Conservation (phyloP, 345 rosid genomes). For the Eutrema heterophyllum region DNA sequence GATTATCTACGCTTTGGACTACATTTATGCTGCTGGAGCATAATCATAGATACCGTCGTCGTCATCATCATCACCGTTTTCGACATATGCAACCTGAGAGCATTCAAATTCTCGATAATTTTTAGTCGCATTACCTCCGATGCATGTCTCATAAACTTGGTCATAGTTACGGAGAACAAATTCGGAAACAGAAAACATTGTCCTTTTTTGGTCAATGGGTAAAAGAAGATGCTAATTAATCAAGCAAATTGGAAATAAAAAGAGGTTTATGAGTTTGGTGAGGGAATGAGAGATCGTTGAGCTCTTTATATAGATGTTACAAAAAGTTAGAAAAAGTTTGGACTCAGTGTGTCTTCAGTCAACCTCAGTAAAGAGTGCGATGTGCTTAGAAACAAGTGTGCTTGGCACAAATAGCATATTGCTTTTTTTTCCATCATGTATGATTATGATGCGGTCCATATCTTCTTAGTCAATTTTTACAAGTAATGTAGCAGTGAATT, state of each 20-base stretch:
- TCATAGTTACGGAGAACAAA: not conserved
- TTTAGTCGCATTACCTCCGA: too few relatives aligned
- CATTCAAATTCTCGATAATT: not conserved
- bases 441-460: too few relatives aligned
- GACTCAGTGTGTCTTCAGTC: not conserved
- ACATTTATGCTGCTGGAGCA: constrained; percentile 13
- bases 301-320: not conserved
- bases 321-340: not conserved
- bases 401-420: not conserved
- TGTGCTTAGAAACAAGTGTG: not conserved
- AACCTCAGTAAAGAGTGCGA: constrained; percentile 4
- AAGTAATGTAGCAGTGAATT: too few relatives aligned
- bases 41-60: constrained; percentile 10
- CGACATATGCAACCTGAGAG: not conserved
- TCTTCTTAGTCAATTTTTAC: too few relatives aligned
- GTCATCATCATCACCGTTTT: constrained; percentile 5
- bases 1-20: not conserved
- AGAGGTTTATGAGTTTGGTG: not conserved
- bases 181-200: not conserved
- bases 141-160: too few relatives aligned
- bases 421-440: not conserved
- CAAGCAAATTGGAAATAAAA: not conserved
- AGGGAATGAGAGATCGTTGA: not conserved
- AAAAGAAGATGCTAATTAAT: not conserved
- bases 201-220: not conserved